Conservation (phyloP, 2,329 filamentous ascomycete species). For the Fusarium secorum region DNA sequence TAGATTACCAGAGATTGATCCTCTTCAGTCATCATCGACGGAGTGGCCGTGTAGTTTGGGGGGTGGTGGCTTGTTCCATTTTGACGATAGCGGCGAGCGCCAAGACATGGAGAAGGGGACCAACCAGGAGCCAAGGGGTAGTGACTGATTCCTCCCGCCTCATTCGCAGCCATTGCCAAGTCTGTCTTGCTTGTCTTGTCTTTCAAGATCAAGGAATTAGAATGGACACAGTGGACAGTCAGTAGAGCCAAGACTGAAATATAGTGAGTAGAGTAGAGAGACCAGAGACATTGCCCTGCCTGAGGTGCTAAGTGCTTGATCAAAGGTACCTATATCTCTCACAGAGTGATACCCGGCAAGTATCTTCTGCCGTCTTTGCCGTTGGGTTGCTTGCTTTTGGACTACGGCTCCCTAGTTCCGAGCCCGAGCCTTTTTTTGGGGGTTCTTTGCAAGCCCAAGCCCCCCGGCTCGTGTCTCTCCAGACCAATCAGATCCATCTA, state of each 20-base stretch:
- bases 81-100: slow-evolving; percentile 18
- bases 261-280: not conserved
- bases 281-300: not conserved
- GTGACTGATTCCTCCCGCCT: slow-evolving; percentile 32
- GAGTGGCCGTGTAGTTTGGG: slow-evolving; percentile 3
- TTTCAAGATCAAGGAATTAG: not conserved
- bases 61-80: not conserved
- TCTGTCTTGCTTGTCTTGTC: not conserved
- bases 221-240: not conserved
- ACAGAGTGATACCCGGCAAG: not conserved
- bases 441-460: slow-evolving; percentile 8
- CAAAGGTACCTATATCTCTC: not conserved
- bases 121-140: slow-evolving; percentile 19
- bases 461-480: not conserved
- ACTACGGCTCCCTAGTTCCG: slow-evolving; percentile 41
- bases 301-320: not conserved
- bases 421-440: slow-evolving; percentile 21
- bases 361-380: slow-evolving; percentile 38
- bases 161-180: slow-evolving; percentile 30
- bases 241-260: not conserved
- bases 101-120: slow-evolving; percentile 29
- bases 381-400: slow-evolving; percentile 26
- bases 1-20: not conserved
- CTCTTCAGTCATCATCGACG: not conserved
- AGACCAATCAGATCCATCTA: slow-evolving; percentile 9